Base-by-base conservation (phyloP, 768 basidiomycete genomes). In the Omphalotus guepiniiformis region DNA sequence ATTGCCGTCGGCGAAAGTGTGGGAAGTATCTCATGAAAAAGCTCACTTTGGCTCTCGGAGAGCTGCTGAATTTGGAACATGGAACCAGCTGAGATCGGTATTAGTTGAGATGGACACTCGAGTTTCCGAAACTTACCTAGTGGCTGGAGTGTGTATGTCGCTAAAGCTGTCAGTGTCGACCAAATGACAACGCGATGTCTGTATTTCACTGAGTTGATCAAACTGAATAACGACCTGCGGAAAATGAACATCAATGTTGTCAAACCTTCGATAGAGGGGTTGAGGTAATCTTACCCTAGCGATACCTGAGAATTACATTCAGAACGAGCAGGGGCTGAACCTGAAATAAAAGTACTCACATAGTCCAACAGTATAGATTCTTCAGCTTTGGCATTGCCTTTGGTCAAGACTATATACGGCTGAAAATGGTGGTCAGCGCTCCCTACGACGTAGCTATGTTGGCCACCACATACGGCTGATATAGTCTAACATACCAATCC, bases 351-450 rank as follows among this genome's bases (percentile, higher is more conserved):
- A 29, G 22, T 40, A 51, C 79, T 40, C 53, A 83, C 82, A 61
- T 87, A 87, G 59, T 87, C 79, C 21, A 84, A 58, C 15, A 88
- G 64, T n/a, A 88, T 59, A 43, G 78, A 78, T 52, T 80, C 76
- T 47, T 80, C 69, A 1, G 83, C 82, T 2, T 66, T 59, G 1
- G 75, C 76, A 50, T 65, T 65, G 2, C 82, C 83, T 53, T 69
- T 65, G 15, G 76, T 70, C 22, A 88, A 62, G 5, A 72, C 62
- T 4, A 88, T 66, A 51, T 83, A 87, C 2, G 85, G 83, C 84
- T 87, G 49, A 26, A 6, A 35, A 36, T 1, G 15, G 34, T 27
- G 13, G 26, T 4, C 19, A 12, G 12, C n/a, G 8, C 16, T 4
- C 21, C 12, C 11, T 25, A 21, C 16, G n/a, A 29, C 5, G 21